These are phyloP conservation scores for Saccharomycopsis oosterbeekiorum DNA, from an alignment of 805 yeast genomes.

Conservation along the genomic window DNA sequence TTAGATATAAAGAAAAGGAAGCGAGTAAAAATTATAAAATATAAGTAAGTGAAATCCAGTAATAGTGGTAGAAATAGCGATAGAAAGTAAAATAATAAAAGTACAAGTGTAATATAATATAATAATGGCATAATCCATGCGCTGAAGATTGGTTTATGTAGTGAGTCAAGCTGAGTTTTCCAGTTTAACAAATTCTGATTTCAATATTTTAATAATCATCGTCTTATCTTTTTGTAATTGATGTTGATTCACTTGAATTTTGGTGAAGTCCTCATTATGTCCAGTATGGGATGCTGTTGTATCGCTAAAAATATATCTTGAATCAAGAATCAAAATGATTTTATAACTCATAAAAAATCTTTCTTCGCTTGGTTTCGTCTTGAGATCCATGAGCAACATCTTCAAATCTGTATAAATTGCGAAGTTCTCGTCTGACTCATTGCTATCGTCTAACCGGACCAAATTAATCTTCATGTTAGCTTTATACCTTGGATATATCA, in stretches of 20 bases:
- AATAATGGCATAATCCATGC: background rate
- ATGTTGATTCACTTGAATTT: background rate
- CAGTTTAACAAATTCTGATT: background rate
- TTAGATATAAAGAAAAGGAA: background rate
- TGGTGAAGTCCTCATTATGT: background rate
- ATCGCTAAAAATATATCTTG: background rate
- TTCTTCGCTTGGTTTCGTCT: conserved; percentile 5
- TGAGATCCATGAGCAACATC: conserved; percentile 26
- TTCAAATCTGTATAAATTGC: conserved; percentile 25
- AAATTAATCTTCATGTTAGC: conserved; percentile 31
- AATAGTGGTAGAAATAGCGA: background rate
- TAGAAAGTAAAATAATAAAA: background rate
- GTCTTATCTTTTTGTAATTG: background rate
- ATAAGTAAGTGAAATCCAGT: background rate
- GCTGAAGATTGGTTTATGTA: background rate
- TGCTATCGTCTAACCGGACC: conserved; percentile 6
- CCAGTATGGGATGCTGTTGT: background rate
- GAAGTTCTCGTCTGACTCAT: background rate
- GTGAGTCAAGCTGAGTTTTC: background rate
- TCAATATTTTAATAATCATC: background rate
- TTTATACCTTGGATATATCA: conserved; percentile 32
- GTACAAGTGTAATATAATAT: background rate
- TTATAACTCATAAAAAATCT: background rate
- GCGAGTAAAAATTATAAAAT: background rate
- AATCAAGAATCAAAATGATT: background rate